Evolutionary conservation across 768 basidiomycete genomes (phyloP), one percentile per base, ranked within the genome.

Genomic region (Pisolithus tinctorius): DNA sequence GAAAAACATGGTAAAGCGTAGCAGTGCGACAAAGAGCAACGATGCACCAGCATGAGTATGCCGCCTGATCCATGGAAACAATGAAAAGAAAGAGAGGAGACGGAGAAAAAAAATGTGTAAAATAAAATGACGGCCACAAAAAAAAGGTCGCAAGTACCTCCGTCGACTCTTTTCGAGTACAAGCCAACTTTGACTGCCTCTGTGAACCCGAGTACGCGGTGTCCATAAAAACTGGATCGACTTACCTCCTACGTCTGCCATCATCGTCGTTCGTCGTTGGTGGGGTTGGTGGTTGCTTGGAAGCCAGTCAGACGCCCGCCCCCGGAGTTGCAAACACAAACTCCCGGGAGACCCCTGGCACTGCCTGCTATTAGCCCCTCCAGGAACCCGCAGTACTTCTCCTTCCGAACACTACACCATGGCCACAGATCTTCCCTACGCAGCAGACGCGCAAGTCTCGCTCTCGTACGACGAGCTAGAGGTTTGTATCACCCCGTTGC

Each of bases 361-460:
- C 59, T 47, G 3, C 3, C 1, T 20, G 3, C 52, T 41, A 6
- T 6, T 40, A 26, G 8, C 17, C 14, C n/a, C 40, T 45, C 23
- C 34, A 38, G 13, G 37, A 26, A 17, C 49, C 61, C 54, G 64
- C 61, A 8, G 6, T 29, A 17, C 58, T 50, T 47, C 30, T 14
- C n/a, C 43, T 39, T 11, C 38, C 25, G 16, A 50, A 44, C 48
- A 44, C 46, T 53, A 56, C 20, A 48, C 49, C 56, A 83, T 86
- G 82, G 65, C 83, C 36, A 88, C 88, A 48, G 92, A 96, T 61
- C 77, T 96, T 16, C 94, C 94, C 37, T 96, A 96, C 68, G 94
- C 94, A 47, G 94, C 93, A 14, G 94, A 97, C 65, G 94, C 93
- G 3, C 84, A 95, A 65, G 79, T 89, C 47, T 90, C 92, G 3